Evolutionary conservation across 306 rosid species (phyloP).

Genomic region (Gastrolobium villosum): DNA sequence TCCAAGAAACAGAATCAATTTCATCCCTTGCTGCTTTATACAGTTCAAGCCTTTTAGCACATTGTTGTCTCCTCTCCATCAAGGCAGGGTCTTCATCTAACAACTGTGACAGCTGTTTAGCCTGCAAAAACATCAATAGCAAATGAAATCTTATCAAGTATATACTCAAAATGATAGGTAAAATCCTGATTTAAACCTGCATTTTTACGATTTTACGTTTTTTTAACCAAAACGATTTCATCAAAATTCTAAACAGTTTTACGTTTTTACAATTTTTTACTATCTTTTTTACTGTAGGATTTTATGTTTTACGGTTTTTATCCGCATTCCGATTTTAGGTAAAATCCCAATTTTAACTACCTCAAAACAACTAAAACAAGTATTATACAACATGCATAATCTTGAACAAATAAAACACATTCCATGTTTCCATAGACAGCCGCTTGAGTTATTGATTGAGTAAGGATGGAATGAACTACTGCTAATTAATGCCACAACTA

Average conservation of each 20-base stretch:
- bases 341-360: too few relatives aligned
- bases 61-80: conserved; percentile 94
- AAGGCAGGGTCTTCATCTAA: conserved; percentile 95
- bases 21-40: conserved; percentile 98
- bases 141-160: not conserved
- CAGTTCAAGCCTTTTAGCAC: conserved; percentile 87
- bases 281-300: too few relatives aligned
- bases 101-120: conserved; percentile 71
- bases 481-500: too few relatives aligned
- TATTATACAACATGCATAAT: not conserved
- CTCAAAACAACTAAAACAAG: not conserved
- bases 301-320: too few relatives aligned
- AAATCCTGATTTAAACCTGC: too few relatives aligned
- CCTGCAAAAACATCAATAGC: conserved; percentile 54
- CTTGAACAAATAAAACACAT: not conserved
- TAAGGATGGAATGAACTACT: too few relatives aligned
- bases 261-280: too few relatives aligned
- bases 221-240: too few relatives aligned
- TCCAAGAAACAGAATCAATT: conserved; percentile 91
- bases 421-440: not conserved
- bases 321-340: too few relatives aligned
- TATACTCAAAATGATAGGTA: not conserved
- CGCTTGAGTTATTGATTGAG: not conserved
- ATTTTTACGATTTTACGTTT: too few relatives aligned
- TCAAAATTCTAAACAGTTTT: too few relatives aligned